Evolutionary conservation across 1,284 basidiomycete genomes (phyloP), one percentile per base, ranked within the genome.

Genomic region (Erythrobasidium hasegawianum): DNA sequence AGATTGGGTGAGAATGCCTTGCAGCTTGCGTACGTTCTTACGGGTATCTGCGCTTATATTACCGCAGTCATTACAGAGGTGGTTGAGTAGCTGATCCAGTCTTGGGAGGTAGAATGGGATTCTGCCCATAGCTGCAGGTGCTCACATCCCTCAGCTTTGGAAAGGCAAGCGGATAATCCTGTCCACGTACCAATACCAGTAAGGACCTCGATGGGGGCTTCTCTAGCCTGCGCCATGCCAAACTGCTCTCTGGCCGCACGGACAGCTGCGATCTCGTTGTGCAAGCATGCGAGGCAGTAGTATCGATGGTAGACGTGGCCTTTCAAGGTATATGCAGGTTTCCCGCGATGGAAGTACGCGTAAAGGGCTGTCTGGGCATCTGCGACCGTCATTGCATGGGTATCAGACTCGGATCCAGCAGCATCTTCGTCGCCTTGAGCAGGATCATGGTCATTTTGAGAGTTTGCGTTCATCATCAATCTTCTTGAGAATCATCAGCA

Each of bases 201-300:
- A 9, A 65, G 29, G 1, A 65, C 55, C 10, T 57, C 62, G 9
- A 27, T 9, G 7, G 55, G 49, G 7, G 47, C 45, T 16, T 41
- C 10, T 20, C 41, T 39, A 14, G 40, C 55, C 38, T 58, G 62
- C 33, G 33, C 33, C 33, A 33, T 33, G 11, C 62, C 55, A 40
- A 45, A 65, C 22, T 58, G 55, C 56, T 65, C 43, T 38, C 62
- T 33, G 33, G 62, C 62, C 16, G 27, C 27, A 10, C 56, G 54
- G 2, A 65, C 56, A 4, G 38, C 45, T 8, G 47, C n/a, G 18
- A 65, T 53, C 47, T 65, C 62, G 11, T 53, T 56, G 8, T 40
- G 26, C 62, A 65, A 27, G 49, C 62, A 65, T 22, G 62, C 55
- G 22, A 55, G 49, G 62, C 62, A 65, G 49, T 65, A 65, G 47